These are phyloP conservation scores for Tetrapisispora namnaoensis DNA, from an alignment of 805 yeast species.

Conservation along the genomic window DNA sequence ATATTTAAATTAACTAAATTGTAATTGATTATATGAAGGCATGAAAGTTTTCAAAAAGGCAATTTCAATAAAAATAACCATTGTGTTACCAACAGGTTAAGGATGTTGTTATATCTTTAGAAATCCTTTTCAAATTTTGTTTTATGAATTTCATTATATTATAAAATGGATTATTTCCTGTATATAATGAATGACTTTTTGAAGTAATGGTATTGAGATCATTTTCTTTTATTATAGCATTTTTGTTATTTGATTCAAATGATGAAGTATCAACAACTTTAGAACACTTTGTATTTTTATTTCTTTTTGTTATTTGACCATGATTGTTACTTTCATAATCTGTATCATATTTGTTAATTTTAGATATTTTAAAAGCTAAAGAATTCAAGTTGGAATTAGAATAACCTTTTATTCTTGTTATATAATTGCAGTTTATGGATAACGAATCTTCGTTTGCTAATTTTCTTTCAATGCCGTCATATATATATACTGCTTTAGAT, in stretches of 20 bases:
- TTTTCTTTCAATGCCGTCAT: neutral
- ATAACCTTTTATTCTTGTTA: constrained; percentile 5
- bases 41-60: no score
- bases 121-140: neutral
- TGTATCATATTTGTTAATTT: neutral
- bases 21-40: no score
- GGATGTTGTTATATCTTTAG: no score
- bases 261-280: neutral
- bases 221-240: no score
- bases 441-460: constrained; percentile 10
- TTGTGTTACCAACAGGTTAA: no score
- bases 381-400: constrained; percentile 1
- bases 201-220: neutral
- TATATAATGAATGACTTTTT: neutral
- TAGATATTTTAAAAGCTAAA: no score
- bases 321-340: constrained; percentile 11
- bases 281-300: neutral
- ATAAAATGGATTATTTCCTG: neutral
- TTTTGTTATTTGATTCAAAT: neutral
- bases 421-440: constrained; percentile 12
- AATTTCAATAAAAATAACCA: neutral
- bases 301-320: neutral
- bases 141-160: neutral
- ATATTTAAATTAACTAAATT: no score
- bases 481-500: constrained; percentile 5